phyloP scores from a whole-genome alignment of 352 stramenopile genomes.

The Phytophthora tubulina region DNA sequence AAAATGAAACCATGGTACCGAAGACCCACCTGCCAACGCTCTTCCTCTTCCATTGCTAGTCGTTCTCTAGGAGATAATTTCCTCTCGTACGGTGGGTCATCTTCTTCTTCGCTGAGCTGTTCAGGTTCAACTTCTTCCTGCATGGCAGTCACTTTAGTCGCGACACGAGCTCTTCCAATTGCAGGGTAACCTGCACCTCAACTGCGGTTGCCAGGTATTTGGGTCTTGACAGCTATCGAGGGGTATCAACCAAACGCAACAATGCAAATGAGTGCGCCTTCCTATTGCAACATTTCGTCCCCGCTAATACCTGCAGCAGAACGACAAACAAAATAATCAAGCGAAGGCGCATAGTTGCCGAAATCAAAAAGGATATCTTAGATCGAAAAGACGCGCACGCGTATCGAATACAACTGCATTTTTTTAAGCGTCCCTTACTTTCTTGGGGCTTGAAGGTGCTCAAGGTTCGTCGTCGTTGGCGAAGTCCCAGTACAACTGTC shows the following conservation, averaged over 20 bases:
- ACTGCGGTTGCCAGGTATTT: not conserved
- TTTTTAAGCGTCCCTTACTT: not conserved
- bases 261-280: not conserved
- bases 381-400: slow-evolving; percentile 8
- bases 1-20: not conserved
- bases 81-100: slow-evolving; percentile 7
- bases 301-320: slow-evolving; percentile 14
- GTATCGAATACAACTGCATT: not conserved
- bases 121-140: slow-evolving; percentile 10
- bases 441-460: not conserved
- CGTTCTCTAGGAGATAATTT: slow-evolving; percentile 18
- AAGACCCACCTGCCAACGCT: slow-evolving; percentile 22
- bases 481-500: slow-evolving; percentile 7
- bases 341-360: slow-evolving; percentile 9
- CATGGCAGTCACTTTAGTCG: not conserved
- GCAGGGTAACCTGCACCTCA: not conserved
- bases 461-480: slow-evolving; percentile 6
- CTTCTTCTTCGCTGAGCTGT: not conserved
- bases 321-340: not conserved
- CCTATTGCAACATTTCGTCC: not conserved
- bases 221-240: too few relatives aligned
- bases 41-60: slow-evolving; percentile 17
- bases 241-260: not conserved
- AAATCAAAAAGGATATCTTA: slow-evolving; percentile 16
- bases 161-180: not conserved